A percentile compares a stretch with the other conserved stretches of the same genome.
phyloP scores from a whole-genome alignment of 495 filamentous ascomycete genomes.

The Tuber calosporum region DNA sequence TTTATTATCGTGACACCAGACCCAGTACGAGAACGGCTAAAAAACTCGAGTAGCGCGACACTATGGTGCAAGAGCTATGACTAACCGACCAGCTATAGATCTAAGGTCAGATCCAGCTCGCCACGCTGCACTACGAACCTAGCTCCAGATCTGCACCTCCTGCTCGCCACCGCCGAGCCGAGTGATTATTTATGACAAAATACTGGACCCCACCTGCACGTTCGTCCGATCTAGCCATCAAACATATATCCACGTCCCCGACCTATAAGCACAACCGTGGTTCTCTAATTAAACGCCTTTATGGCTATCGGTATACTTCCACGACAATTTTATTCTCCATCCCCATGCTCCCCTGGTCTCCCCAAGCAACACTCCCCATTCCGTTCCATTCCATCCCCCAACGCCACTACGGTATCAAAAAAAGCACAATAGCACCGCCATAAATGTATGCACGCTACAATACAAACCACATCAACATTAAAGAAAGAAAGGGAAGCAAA shows the following conservation, averaged over 20 bases:
- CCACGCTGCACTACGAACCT: background rate
- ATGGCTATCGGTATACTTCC: background rate
- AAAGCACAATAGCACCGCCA: slow-evolving; percentile 1
- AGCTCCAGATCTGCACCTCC: background rate
- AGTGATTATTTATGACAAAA: background rate
- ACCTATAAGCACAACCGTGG: background rate
- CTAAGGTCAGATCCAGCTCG: background rate
- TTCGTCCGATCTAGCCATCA: background rate
- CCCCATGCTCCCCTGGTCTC: background rate
- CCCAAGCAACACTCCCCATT: background rate
- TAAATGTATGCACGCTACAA: background rate
- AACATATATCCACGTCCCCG: background rate
- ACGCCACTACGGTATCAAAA: background rate
- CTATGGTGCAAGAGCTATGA: background rate
- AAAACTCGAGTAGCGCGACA: background rate
- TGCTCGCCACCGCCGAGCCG: background rate
- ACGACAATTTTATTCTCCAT: background rate
- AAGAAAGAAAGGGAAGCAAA: slow-evolving; percentile 6
- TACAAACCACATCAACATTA: slow-evolving; percentile 8
- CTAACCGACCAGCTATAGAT: background rate
- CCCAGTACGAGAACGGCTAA: background rate
- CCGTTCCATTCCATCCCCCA: background rate
- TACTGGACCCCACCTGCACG: background rate
- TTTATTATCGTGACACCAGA: too few relatives aligned
- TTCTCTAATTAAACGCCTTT: background rate